These are phyloP conservation scores for Neurospora tetrasperma DNA, from an alignment of 495 filamentous ascomycete species.

Conservation along the genomic window DNA sequence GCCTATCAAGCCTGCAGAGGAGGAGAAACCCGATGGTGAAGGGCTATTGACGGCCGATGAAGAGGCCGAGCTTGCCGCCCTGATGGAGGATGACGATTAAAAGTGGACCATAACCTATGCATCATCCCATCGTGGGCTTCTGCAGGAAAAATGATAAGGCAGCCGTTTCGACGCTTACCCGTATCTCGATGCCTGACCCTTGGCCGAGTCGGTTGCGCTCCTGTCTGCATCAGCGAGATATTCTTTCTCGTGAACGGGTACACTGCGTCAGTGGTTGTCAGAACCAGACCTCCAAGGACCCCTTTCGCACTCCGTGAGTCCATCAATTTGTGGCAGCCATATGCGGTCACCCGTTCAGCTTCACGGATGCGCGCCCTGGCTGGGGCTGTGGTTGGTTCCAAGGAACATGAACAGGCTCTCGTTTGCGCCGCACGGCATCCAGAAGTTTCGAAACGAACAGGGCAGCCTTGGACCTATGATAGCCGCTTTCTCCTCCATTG, in stretches of 20 bases:
- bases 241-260: conserved; percentile 1
- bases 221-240: background rate
- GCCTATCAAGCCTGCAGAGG: conserved; percentile 30
- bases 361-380: background rate
- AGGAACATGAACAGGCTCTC: background rate
- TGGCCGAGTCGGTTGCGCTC: background rate
- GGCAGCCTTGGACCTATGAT: background rate
- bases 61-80: conserved; percentile 74
- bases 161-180: background rate
- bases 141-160: background rate
- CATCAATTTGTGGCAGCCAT: background rate
- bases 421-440: background rate
- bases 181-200: background rate
- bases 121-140: background rate
- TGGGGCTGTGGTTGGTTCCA: background rate
- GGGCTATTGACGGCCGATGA: conserved; percentile 64
- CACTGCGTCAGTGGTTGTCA: background rate
- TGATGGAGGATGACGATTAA: conserved; percentile 65
- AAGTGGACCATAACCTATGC: background rate
- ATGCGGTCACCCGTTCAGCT: background rate
- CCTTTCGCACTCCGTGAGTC: background rate
- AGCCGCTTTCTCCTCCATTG: background rate
- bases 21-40: conserved; percentile 24
- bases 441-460: background rate
- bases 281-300: background rate